Conservation (phyloP, 139 green algal genomes). For the Closterium sp. region DNA sequence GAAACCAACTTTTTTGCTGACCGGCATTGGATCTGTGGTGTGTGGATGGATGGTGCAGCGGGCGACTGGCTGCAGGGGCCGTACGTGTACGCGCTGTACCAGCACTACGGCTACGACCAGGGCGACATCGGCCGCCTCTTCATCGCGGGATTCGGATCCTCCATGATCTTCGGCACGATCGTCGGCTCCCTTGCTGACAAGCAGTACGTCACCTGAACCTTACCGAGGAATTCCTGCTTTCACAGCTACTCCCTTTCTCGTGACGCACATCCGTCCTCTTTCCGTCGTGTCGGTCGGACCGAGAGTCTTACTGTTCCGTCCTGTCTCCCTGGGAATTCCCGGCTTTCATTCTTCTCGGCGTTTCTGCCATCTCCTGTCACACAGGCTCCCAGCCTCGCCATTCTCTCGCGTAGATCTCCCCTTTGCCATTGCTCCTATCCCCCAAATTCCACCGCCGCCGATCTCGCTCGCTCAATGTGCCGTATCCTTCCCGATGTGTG, state of each 20-base stretch:
- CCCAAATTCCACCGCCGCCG: neutral
- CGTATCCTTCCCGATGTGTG: neutral
- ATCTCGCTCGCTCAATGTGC: neutral
- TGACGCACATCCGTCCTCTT: too few species aligned
- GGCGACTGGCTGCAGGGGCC: slow-evolving; percentile 96
- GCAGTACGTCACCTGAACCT: slow-evolving; percentile 52
- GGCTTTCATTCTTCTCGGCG: neutral
- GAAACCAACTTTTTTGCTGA: neutral
- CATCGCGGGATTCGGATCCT: slow-evolving; percentile 95
- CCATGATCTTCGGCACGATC: slow-evolving; percentile 94
- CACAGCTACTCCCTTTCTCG: neutral
- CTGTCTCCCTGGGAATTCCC: neutral
- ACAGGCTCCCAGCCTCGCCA: too few species aligned
- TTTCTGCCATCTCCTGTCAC: too few species aligned
- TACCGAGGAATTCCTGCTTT: too few species aligned
- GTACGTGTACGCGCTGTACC: slow-evolving; percentile 97
- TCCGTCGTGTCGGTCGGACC: too few species aligned
- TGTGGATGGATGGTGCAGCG: slow-evolving; percentile 38
- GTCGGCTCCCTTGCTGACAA: slow-evolving; percentile 91
- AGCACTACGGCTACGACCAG: slow-evolving; percentile 77
- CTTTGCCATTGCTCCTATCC: neutral
- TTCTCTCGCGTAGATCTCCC: neutral
- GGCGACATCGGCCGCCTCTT: slow-evolving; percentile 93
- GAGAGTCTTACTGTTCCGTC: neutral
- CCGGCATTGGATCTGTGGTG: neutral